These are phyloP conservation scores for Heterobasidion irregulare DNA, from an alignment of 1,284 basidiomycete genomes.

Conservation along the genomic window DNA sequence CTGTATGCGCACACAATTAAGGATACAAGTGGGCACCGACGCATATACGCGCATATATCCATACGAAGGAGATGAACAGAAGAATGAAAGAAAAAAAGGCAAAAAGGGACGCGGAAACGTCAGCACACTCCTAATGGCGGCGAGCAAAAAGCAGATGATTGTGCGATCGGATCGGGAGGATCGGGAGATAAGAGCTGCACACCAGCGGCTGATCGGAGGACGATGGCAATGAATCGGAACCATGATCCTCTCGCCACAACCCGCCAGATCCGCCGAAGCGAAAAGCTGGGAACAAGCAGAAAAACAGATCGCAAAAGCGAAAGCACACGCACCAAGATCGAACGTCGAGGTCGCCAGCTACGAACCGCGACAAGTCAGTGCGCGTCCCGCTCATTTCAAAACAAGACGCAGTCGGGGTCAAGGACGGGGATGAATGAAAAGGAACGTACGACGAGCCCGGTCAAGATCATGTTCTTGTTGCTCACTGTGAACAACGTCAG, in stretches of 20 bases:
- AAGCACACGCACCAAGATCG: constrained; percentile 13
- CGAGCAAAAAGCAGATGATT: too few relatives aligned
- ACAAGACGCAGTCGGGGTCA: not conserved
- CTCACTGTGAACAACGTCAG: constrained; percentile 6
- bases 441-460: constrained; percentile 1
- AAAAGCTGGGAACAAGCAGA: too few relatives aligned
- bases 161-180: not conserved
- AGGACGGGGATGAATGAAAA: not conserved
- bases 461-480: constrained; percentile 7
- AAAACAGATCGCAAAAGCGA: not conserved
- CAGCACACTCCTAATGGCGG: too few relatives aligned
- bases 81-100: too few relatives aligned
- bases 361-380: not conserved
- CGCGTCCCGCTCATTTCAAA: too few relatives aligned
- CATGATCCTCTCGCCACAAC: not conserved
- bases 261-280: not conserved
- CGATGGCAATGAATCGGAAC: too few relatives aligned
- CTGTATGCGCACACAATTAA: constrained; percentile 1
- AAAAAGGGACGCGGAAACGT: too few relatives aligned
- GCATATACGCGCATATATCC: too few relatives aligned
- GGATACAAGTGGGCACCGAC: too few relatives aligned
- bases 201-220: not conserved
- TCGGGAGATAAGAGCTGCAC: not conserved
- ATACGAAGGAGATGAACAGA: too few relatives aligned
- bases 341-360: constrained; percentile 13